Evolutionary conservation across 768 basidiomycete genomes (phyloP).

Genomic region (Suillus occidentalis): DNA sequence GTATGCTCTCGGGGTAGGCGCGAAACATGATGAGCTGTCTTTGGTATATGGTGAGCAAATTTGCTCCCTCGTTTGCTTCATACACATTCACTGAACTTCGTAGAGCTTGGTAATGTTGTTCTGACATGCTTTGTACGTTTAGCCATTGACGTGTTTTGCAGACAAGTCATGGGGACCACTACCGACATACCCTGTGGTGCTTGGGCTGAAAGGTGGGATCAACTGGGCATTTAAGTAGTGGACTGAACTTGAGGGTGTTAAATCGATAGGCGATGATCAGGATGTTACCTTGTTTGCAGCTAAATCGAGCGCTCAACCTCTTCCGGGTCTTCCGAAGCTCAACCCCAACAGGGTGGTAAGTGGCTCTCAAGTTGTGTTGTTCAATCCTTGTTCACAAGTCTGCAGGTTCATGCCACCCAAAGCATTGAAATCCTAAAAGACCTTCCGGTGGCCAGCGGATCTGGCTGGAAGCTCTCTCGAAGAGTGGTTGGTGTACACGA

Average conservation of each 20-base stretch:
- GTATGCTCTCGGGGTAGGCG: slow-evolving; percentile 81
- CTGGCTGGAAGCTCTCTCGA: slow-evolving; percentile 74
- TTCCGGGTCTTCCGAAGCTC: slow-evolving; percentile 70
- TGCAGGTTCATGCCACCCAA: slow-evolving; percentile 75
- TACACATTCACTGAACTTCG: not conserved
- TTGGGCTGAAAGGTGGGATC: slow-evolving; percentile 61
- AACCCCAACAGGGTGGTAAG: slow-evolving; percentile 71
- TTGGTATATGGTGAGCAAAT: slow-evolving; percentile 65
- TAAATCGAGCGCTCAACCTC: slow-evolving; percentile 33
- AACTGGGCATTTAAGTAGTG: not conserved
- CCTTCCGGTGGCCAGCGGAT: slow-evolving; percentile 72
- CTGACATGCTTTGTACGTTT: not conserved
- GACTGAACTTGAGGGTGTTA: not conserved
- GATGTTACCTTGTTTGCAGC: slow-evolving; percentile 73
- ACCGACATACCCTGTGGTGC: slow-evolving; percentile 84
- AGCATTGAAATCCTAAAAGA: slow-evolving; percentile 77
- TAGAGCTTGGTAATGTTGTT: slow-evolving; percentile 51
- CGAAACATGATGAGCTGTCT: slow-evolving; percentile 68
- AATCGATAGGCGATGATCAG: slow-evolving; percentile 45
- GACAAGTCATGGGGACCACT: slow-evolving; percentile 72
- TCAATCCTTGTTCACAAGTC: not conserved
- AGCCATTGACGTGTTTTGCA: slow-evolving; percentile 22
- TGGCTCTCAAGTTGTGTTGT: slow-evolving; percentile 2
- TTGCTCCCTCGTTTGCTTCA: not conserved
- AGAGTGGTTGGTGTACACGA: slow-evolving; percentile 72